Base-by-base conservation (phyloP, 2,329 filamentous ascomycete species). In the Ophiostoma sp. region DNA sequence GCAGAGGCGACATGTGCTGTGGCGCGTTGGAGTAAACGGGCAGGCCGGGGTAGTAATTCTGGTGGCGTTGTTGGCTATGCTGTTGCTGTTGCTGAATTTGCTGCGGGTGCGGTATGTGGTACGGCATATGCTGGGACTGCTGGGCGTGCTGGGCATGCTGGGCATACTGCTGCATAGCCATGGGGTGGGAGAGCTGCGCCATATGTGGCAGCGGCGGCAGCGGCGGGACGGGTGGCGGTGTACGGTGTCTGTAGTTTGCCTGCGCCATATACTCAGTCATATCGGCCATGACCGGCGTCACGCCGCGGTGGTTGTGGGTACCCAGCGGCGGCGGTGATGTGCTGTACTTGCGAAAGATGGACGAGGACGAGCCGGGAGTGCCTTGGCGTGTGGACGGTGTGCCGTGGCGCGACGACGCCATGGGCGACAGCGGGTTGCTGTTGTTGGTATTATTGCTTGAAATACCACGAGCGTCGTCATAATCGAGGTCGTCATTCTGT, bases 21-120 rank as follows among this genome's bases (percentile, higher is more conserved):
- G 65, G 27, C 70, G 68, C 64, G 57, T 62, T 67, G 33, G 33
- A 64, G 70, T 71, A 71, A 31, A 69, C 64, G 65, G 70, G 70
- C 41, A 71, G 57, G 39, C 54, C 44, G 15, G 54, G 36, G 54
- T 31, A 17, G 54, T 64, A 62, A 6, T 36, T 13, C 13, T 62
- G 67, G 13, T 31, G 44, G 5, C 11, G 41, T n/a, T 60, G 67
- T 11, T 44, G 60, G 17, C 27, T 44, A 41, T 60, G 57, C 27
- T 68, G 62, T 7, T 57, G 33, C 17, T 27, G 67, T 10, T 68
- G 69, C 3, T 65, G 69, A 17, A n/a, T 65, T 2, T 44, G 36
- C 23, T 70, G 36, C 4, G 33, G 62, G 8, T 70, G 36, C 6
- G 31, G 57, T 3, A 65, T n/a, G 20, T 65, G 62, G 17, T 64